phyloP scores from a whole-genome alignment of 1,139 yeast genomes.

The Maudiozyma humilis region DNA sequence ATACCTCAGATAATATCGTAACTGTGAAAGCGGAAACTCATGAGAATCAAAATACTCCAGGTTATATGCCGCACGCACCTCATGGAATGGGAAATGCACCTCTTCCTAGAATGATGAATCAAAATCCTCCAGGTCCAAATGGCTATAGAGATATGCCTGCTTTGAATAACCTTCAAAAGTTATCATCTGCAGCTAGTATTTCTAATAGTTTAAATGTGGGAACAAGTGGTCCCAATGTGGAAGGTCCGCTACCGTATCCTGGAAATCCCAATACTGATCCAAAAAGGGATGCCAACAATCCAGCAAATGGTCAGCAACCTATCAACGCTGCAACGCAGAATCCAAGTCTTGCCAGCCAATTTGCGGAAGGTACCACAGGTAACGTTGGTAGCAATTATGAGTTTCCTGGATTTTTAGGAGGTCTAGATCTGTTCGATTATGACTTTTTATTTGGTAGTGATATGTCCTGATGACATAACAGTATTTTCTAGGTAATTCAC shows the following conservation, averaged over 20 bases:
- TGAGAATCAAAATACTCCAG: not conserved
- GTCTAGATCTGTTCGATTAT: constrained; percentile 28
- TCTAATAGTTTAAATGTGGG: constrained; percentile 12
- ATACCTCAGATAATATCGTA: not conserved
- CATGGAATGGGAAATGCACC: not conserved
- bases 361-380: constrained; percentile 5
- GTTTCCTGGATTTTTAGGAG: constrained; percentile 23
- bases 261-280: not conserved
- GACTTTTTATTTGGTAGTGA: constrained; percentile 27
- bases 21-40: too few species aligned
- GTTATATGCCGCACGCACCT: not conserved
- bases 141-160: constrained; percentile 3
- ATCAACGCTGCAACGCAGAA: not conserved
- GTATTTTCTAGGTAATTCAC: not conserved
- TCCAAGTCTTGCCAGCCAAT: constrained; percentile 6
- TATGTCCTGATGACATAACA: constrained; percentile 5
- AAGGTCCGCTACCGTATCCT: not conserved
- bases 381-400: not conserved
- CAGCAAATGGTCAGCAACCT: not conserved
- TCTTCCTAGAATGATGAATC: not conserved
- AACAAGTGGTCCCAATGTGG: constrained; percentile 4
- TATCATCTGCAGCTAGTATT: constrained; percentile 17
- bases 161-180: constrained; percentile 15
- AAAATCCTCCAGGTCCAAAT: not conserved
- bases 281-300: too few species aligned